These are phyloP conservation scores for Xylaria acuta DNA, from an alignment of 495 filamentous ascomycete species.

Conservation along the genomic window DNA sequence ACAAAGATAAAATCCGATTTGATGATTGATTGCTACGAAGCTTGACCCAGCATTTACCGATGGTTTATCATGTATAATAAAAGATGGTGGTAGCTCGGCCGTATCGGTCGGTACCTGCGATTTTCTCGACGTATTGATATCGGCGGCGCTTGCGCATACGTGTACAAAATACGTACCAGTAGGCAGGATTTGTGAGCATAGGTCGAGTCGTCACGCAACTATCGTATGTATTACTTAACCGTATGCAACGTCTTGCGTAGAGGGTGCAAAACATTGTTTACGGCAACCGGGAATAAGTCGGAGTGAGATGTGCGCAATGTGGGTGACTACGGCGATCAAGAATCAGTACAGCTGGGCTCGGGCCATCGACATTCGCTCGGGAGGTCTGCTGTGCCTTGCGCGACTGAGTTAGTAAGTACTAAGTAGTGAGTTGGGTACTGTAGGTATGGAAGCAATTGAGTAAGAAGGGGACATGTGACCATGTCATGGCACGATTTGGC, in stretches of 20 bases:
- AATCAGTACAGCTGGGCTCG: background rate
- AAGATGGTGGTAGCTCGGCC: background rate
- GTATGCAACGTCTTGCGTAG: conserved; percentile 2
- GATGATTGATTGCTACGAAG: background rate
- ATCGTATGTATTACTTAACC: conserved; percentile 10
- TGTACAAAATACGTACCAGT: background rate
- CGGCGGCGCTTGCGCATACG: conserved; percentile 5
- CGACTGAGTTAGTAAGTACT: background rate
- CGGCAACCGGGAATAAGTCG: conserved; percentile 16
- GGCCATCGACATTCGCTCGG: background rate
- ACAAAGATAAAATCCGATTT: background rate
- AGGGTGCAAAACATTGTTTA: background rate
- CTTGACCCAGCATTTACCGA: background rate
- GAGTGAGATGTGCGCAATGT: background rate
- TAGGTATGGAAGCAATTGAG: background rate
- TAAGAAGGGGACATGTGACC: conserved; percentile 25
- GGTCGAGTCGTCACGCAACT: conserved; percentile 4
- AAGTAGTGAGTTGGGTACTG: background rate
- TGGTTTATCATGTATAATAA: background rate
- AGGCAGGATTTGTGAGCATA: conserved; percentile 6
- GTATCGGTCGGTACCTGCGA: conserved; percentile 16
- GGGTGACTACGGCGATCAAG: conserved; percentile 14
- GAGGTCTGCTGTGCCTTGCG: background rate
- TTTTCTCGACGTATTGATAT: conserved; percentile 7
- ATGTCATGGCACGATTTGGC: conserved; percentile 27